Evolutionary conservation across 1,139 yeast genomes (phyloP), one percentile per base, ranked within the genome.

Genomic region (Hemisphaericaspora subhashii): DNA sequence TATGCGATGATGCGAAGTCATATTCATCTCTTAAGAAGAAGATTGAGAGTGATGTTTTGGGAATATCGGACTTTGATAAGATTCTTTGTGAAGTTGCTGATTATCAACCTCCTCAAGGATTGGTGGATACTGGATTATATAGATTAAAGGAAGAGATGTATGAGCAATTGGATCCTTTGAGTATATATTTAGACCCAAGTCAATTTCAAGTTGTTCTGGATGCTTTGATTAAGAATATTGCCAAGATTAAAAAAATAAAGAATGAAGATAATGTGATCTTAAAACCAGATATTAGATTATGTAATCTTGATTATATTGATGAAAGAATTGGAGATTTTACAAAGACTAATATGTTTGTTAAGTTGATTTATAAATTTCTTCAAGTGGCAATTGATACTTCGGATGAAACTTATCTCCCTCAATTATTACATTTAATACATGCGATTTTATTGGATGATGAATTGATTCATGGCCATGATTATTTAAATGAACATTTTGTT

Each of bases 351-450:
- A 65, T 62, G 3, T 81, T 83, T 57, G 80, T 79, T 1, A 80
- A 79, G 47, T 58, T 83, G 33, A 44, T 83, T 8, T 79, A 77
- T 48, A 82, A 81, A 50, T 58, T 79, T 15, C 58, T 84, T 12
- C 77, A 75, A 40, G 68, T 69, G 27, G 70, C 85, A 0, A 62
- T 81, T 23, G 71, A 70, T 36, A 53, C 65, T 1, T 71, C 72
- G n/a, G 75, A 76, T 39, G 80, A 77, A 35, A 64, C 77, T 0
- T 82, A 65, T 50, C 58, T 83, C 33, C 76, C 79, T 11, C 81
- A 78, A 36, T 54, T 81, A n/a, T 66, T 85, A 32, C 92, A 84
- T 51, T 66, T 84, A 41, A 47, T 83, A 2, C 88, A 84, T 62
- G 90, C 85, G 3, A 66, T 81, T 4, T 55, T 84, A 20, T 44